phyloP scores from a whole-genome alignment of 2,329 filamentous ascomycete genomes.

The Colletotrichum acutatum region DNA sequence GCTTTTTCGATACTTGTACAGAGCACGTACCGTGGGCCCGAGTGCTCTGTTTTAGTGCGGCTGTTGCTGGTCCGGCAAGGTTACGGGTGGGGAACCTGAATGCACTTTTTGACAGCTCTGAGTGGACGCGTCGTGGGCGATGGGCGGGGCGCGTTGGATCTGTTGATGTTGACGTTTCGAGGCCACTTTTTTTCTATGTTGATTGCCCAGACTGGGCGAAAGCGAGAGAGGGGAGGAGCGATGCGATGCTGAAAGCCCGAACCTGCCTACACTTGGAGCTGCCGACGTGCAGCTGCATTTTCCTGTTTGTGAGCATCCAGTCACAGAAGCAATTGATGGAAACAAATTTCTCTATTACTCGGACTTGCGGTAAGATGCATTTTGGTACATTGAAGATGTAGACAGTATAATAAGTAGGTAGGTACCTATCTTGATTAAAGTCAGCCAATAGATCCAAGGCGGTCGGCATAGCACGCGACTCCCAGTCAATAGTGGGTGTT shows the following conservation, averaged over 20 bases:
- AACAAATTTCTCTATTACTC: constrained; percentile 20
- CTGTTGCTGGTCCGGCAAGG: background rate
- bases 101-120: background rate
- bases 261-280: background rate
- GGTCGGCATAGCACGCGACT: background rate
- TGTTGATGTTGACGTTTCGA: constrained; percentile 5
- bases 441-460: background rate
- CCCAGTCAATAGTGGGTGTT: background rate
- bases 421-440: background rate
- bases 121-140: background rate
- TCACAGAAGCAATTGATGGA: constrained; percentile 5
- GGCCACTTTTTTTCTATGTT: background rate
- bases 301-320: constrained; percentile 6
- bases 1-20: background rate
- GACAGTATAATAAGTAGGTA: background rate
- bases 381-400: background rate
- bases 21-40: background rate
- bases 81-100: background rate
- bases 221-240: background rate
- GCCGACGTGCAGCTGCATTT: constrained; percentile 17
- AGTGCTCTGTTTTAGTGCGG: constrained; percentile 7
- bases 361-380: background rate
- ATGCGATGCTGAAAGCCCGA: background rate
- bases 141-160: constrained; percentile 6
- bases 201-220: background rate